Evolutionary conservation across 1,139 yeast genomes (phyloP), one percentile per base, ranked within the genome.

Genomic region (Candida albicans): DNA sequence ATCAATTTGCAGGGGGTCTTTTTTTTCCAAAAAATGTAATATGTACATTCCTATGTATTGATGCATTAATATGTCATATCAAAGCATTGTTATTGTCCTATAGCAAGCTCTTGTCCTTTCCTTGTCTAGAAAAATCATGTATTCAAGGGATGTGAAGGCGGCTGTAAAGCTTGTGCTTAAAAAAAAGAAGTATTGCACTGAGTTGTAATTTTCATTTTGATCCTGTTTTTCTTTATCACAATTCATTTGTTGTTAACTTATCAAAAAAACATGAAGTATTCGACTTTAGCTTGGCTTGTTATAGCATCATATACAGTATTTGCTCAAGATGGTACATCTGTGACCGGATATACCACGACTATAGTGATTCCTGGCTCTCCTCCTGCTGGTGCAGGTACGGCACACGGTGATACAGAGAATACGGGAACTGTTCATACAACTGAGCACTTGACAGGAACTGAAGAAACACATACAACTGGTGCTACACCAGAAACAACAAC

Each of bases 241-340:
- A 26, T 18, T 12, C 37, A 24, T 32, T 13, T 22, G 27, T 25
- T 35, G 13, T 25, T 18, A 33, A n/a, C 15, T 18, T 27, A 11
- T 15, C 15, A 6, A 11, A 10, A 10, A 15, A 33, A 14, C 14
- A 41, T 41, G 44, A 42, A 37, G 22, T 29, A 33, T 12, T 37
- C 44, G 11, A 35, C 32, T 13, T 37, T 40, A 31, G 27, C 40
- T 33, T 28, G 29, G 30, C 35, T 40, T 31, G 41, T 40, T 15
- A 14, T 42, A 25, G 24, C 29, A 26, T 27, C 35, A 15, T 34
- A 42, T 8, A 8, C 42, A 22, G 34, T 42, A 14, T 18, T 38
- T 24, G 41, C 45, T n/a, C 38, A 43, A 30, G 43, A 39, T 18
- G 34, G 31, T 22, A 29, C 30, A 25, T 35, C 44, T 27, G 34